phyloP scores from a whole-genome alignment of 2,329 filamentous ascomycete species.

The Fusarium continuum region DNA sequence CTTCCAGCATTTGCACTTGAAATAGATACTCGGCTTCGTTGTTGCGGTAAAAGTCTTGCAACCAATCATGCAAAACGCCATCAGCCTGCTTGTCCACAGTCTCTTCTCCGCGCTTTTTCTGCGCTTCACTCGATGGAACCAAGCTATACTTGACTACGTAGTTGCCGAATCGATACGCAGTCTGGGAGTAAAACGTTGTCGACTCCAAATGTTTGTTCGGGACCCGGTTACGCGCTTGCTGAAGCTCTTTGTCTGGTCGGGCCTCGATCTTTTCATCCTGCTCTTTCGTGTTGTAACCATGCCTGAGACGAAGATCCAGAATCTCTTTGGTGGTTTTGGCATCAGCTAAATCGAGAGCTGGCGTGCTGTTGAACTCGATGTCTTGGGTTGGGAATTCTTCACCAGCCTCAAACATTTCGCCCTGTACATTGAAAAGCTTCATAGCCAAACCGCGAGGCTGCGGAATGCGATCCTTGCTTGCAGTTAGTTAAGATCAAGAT shows the following conservation, averaged over 20 bases:
- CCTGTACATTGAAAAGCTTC: not conserved
- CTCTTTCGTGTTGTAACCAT: not conserved
- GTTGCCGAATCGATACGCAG: not conserved
- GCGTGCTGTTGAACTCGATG: constrained; percentile 1
- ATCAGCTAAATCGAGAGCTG: not conserved
- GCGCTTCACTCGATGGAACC: not conserved
- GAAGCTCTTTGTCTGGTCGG: not conserved
- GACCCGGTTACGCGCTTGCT: not conserved
- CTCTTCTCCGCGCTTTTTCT: not conserved
- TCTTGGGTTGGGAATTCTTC: not conserved
- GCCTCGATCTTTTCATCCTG: not conserved
- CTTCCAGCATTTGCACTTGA: not conserved
- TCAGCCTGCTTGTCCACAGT: not conserved
- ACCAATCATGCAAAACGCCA: not conserved
- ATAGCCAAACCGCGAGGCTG: not conserved
- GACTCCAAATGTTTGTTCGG: not conserved
- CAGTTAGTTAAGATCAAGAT: not conserved
- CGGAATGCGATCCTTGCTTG: not conserved
- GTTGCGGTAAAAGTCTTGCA: not conserved
- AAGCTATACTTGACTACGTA: not conserved
- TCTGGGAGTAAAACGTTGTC: not conserved
- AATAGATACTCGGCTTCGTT: not conserved
- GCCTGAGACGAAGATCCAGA: not conserved
- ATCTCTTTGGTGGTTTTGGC: not conserved
- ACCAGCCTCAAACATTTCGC: not conserved